Base-by-base conservation (phyloP, 495 filamentous ascomycete genomes). In the Baudoinia panamericana region DNA sequence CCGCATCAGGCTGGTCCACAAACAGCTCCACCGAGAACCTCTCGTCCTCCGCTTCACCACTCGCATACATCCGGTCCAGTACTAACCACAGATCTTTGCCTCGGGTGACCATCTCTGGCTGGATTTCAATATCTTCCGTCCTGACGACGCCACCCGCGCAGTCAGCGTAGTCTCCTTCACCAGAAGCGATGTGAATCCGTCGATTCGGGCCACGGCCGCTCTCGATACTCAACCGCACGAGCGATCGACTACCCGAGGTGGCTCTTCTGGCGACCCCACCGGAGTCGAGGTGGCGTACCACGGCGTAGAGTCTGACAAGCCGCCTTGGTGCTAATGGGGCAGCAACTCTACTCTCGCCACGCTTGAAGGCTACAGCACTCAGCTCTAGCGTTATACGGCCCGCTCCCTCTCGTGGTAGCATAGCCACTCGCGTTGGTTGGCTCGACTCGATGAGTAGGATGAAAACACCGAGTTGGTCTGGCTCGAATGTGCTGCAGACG, bases 401-500 rank as follows among this genome's bases (percentile, higher is more conserved):
- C 1, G 83, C 84, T 5, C 71, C 69, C 53, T 84, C 81, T 7
- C 72, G 56, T 0, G 71, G 64, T 8, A 93, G 62, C 4, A 67
- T 69, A 3, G 58, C 56, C 6, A 87, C 45, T 0, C 45, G 26
- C 4, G 24, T 30, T 27, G 74, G 70, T 2, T 68, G 61, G 7
- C 62, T 57, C n/a, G 80, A 73, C 8, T 71, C 73, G 24, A 92
- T 68, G 48, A 73, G 73, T 19, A 97, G 65, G 2, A 66, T 73
- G 60, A 92, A 96, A n/a, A 65, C 66, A 2, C 74, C 84, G 2
- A 72, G 59, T 53, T 87, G 80, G 21, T 75, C 75, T 0, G 78
- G 70, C 30, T 93, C 84, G 55, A 92, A 95, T 1, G 90, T 93
- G 6, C 80, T 86, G 50, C 75, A 80, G 9, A 96, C 76, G 32